A percentile compares a stretch with the other conserved stretches of the same genome.
phyloP scores from a whole-genome alignment of 2,329 filamentous ascomycete species.

The Fusarium sp. region DNA sequence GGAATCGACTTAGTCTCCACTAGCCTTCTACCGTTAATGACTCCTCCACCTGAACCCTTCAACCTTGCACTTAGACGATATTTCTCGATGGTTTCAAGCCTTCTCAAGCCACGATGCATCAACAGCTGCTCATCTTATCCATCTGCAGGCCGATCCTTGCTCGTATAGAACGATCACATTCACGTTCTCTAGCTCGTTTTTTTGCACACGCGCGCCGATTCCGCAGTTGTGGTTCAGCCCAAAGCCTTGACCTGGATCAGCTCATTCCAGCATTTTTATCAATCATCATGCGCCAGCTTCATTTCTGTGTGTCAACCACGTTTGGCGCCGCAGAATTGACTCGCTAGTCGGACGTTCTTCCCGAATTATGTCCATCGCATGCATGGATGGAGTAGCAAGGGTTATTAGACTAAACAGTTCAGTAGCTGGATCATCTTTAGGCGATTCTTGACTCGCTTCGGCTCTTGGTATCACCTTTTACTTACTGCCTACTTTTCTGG shows the following conservation, averaged over 20 bases:
- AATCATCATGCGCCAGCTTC: slow-evolving; percentile 12
- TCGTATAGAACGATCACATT: slow-evolving; percentile 1
- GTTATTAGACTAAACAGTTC: background rate
- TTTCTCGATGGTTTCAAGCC: slow-evolving; percentile 24
- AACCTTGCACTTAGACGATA: slow-evolving; percentile 6
- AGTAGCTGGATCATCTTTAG: background rate
- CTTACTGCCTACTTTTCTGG: slow-evolving; percentile 1
- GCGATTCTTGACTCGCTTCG: slow-evolving; percentile 2
- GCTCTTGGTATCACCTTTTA: slow-evolving; percentile 7
- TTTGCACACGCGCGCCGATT: slow-evolving; percentile 7
- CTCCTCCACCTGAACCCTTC: background rate
- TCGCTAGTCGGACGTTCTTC: background rate
- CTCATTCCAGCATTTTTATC: background rate
- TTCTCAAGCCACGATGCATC: slow-evolving; percentile 30
- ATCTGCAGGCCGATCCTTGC: slow-evolving; percentile 1
- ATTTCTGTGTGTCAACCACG: background rate
- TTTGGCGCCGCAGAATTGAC: slow-evolving; percentile 12
- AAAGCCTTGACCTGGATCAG: background rate
- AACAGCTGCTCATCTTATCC: slow-evolving; percentile 24
- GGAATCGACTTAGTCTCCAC: background rate
- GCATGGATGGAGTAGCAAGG: slow-evolving; percentile 7
- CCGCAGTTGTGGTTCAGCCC: slow-evolving; percentile 18
- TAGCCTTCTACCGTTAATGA: background rate
- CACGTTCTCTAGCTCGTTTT: background rate
- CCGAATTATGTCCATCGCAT: background rate